Base-by-base conservation (phyloP, 805 yeast genomes). In the Candida caryicola region DNA sequence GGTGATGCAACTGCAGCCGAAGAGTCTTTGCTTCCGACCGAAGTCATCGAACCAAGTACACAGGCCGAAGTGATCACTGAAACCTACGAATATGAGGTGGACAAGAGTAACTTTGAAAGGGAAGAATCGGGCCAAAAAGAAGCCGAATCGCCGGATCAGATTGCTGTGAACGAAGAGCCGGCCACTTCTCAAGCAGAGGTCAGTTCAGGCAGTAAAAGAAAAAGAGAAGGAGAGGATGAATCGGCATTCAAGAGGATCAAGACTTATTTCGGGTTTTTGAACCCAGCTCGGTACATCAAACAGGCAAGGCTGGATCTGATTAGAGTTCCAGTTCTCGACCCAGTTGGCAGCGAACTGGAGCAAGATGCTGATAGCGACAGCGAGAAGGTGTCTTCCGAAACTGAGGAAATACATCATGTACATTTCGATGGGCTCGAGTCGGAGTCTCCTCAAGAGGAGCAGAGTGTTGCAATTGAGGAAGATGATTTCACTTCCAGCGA, bases 161-260 rank as follows among this genome's bases (percentile, higher is more conserved):
- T 27, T 13, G 6, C 15, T 27, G n/a, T n/a, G 14, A 14, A 12
- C 18, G 12, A 13, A 10, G 12, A 13, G 13, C 25, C 6, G 10
- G 17, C 25, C 33, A 18, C 29, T 27, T 27, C 29, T 10, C n/a
- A 27, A 27, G 12, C 15, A 10, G 35, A 30, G 10, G 32, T 28
- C 12, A 14, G 12, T 25, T n/a, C n/a, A n/a, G 41, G n/a, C 8
- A 7, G n/a, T 17, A n/a, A n/a, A 12, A 38, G 37, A 23, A 41
- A 41, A 29, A 31, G 46, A 4, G 23, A 21, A 18, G 25, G 14
- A 9, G 40, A 37, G 17, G 37, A 29, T 15, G 40, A 35, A 13
- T n/a, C 25, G 14, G 25, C 30, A 2, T 17, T 25, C 16, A 38
- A 38, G 31, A 35, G 40, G 29, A 16, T 36, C 15, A 42, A 39